A percentile compares a stretch with the other conserved stretches of the same genome.
Evolutionary conservation across 2,329 filamentous ascomycete genomes (phyloP).

Genomic region (Neonectria sp.): DNA sequence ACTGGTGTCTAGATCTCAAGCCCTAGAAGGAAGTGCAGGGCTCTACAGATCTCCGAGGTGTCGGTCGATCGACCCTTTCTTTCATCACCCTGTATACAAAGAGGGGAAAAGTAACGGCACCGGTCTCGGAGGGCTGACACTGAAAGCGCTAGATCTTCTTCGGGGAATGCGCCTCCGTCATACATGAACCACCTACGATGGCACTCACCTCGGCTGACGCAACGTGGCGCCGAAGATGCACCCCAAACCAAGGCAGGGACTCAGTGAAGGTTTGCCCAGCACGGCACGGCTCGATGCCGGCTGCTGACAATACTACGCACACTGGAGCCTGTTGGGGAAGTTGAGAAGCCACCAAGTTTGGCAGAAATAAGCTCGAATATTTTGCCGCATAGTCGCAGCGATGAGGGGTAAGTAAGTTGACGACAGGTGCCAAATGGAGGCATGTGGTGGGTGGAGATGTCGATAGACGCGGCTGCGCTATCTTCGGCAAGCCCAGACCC

Average conservation of each 20-base stretch:
- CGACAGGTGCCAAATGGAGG: neutral
- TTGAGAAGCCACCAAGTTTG: neutral
- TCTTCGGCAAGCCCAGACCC: slow-evolving; percentile 19
- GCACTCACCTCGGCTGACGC: neutral
- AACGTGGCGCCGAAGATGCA: neutral
- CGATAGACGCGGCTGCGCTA: slow-evolving; percentile 29
- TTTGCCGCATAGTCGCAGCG: neutral
- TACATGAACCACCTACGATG: neutral
- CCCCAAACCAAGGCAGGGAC: neutral
- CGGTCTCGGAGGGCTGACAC: neutral
- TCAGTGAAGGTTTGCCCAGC: neutral
- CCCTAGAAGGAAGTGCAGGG: neutral
- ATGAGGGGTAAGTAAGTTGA: neutral
- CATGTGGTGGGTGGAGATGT: neutral
- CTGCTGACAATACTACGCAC: neutral
- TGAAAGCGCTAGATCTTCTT: neutral
- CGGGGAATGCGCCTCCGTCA: neutral
- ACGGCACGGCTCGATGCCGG: neutral
- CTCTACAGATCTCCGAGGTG: neutral
- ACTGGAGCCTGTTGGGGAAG: neutral
- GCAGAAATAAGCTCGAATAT: neutral
- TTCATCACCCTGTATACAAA: neutral
- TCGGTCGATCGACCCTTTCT: neutral
- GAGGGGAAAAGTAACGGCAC: neutral
- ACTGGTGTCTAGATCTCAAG: neutral